These are phyloP conservation scores for Suillus subaureus DNA, from an alignment of 768 basidiomycete species.

Conservation along the genomic window DNA sequence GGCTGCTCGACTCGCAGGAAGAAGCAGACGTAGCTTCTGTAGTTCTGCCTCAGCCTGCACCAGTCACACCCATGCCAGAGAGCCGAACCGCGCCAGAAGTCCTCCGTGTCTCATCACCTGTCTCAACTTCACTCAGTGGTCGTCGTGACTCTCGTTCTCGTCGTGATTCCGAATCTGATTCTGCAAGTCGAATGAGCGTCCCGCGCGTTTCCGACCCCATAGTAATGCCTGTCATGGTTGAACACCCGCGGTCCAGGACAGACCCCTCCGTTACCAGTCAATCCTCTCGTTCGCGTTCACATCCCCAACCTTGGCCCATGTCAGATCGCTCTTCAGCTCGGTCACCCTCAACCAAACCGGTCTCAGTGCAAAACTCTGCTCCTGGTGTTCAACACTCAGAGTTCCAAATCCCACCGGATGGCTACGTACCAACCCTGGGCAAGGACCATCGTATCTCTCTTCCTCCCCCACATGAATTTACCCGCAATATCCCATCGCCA, in stretches of 20 bases:
- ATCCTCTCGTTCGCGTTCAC: slow-evolving; percentile 18
- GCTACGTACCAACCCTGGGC: slow-evolving; percentile 49
- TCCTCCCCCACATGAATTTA: slow-evolving; percentile 55
- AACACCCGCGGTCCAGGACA: slow-evolving; percentile 15
- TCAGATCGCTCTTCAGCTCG: slow-evolving; percentile 11
- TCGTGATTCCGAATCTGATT: slow-evolving; percentile 19
- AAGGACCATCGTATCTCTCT: slow-evolving; percentile 42
- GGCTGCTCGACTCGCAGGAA: slow-evolving; percentile 25
- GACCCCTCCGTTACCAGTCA: slow-evolving; percentile 18
- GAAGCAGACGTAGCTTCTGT: slow-evolving; percentile 3
- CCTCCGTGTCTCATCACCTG: slow-evolving; percentile 23
- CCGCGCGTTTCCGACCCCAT: slow-evolving; percentile 16
- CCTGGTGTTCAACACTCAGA: slow-evolving; percentile 18
- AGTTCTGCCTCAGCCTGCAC: slow-evolving; percentile 20
- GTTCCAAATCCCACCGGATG: slow-evolving; percentile 45
- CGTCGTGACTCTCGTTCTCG: slow-evolving; percentile 24
- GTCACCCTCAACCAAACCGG: slow-evolving; percentile 17
- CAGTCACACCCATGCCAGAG: slow-evolving; percentile 18
- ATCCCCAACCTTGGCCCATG: slow-evolving; percentile 22
- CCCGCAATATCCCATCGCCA: slow-evolving; percentile 29
- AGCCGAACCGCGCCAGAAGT: slow-evolving; percentile 27
- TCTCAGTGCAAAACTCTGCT: slow-evolving; percentile 24
- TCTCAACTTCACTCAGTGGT: slow-evolving; percentile 21
- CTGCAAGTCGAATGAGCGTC: slow-evolving; percentile 13
- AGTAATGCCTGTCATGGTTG: slow-evolving; percentile 15